Percentiles rank a stretch among this genome's conserved stretches.
These are phyloP conservation scores for Diaporthe citri DNA, from an alignment of 2,329 filamentous ascomycete species.

Conservation along the genomic window DNA sequence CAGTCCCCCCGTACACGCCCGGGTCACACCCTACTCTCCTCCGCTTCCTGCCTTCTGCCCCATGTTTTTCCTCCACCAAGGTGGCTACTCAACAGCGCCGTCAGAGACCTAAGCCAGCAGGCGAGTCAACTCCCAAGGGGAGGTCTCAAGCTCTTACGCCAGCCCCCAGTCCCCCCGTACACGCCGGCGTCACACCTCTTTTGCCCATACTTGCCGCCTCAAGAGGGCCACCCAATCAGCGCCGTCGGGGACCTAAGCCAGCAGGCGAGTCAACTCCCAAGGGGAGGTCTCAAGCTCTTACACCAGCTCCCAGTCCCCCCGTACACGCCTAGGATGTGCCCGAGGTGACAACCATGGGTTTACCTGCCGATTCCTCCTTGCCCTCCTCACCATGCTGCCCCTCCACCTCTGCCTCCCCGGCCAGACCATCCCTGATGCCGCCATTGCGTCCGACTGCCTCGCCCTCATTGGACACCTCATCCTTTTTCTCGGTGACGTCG, in stretches of 20 bases:
- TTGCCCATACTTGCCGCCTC: no score
- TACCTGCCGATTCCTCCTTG: no score
- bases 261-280: not conserved
- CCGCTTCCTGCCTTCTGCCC: no score
- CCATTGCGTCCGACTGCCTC: not conserved
- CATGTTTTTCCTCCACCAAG: no score
- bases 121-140: not conserved
- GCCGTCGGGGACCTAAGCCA: not conserved
- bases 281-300: not conserved
- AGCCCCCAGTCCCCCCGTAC: not conserved
- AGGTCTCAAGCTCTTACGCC: not conserved
- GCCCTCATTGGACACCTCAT: fast-evolving
- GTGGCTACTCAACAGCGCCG: not conserved
- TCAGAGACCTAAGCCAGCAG: not conserved
- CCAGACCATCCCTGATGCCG: not conserved
- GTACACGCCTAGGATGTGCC: not conserved
- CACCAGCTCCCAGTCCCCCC: not conserved
- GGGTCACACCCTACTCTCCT: no score
- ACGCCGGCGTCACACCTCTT: not conserved
- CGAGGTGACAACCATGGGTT: no score
- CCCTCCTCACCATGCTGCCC: no score
- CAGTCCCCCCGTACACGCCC: not conserved
- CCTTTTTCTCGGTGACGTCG: not conserved
- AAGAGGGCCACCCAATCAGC: not conserved
- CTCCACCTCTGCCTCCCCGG: no score